Evolutionary conservation across 768 basidiomycete genomes (phyloP), one percentile per base, ranked within the genome.

Genomic region (Leucogyrophana mollusca): DNA sequence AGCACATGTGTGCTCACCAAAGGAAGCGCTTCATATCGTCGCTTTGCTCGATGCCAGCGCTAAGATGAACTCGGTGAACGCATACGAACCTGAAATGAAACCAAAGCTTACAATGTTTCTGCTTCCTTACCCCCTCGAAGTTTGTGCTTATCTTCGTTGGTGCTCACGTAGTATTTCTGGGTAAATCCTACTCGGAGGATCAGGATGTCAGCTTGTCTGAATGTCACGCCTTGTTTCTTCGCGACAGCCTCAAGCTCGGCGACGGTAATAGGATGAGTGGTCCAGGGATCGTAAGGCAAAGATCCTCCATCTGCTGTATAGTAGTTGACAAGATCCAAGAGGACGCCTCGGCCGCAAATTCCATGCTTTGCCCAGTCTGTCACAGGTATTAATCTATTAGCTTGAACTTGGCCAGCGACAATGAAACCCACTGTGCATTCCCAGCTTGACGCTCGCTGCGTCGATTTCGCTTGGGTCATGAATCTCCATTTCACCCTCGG

Each of bases 21-120:
- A 85, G 61, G 65, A 85, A 86, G 8, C 77, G 73, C 52, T 84
- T 86, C 83, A 84, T 83, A 34, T 81, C 82, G 14, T 83, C 80
- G 18, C 75, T 72, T 58, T 84, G 82, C 48, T 85, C 82, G 38
- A 87, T 78, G 2, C 84, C 83, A 33, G 84, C 81, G 52, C 83
- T 85, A 50, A 9, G 48, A 30, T 30, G 13, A 30, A 30, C 6
- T 7, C 7, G 27, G 6, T 30, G 27, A 30, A 13, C 27, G 13
- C 38, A 54, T 24, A 22, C n/a, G 27, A 18, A 40, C 7, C 16
- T 18, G 22, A 36, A 46, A 36, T 42, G 23, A 53, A 43, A 27
- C 9, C 17, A 24, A 65, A 16, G 52, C 78, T 54, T 50, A 83
- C 80, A 83, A 80, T 4, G 72, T 77, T 53, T 80, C 78, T 2